Conservation (phyloP, 2,329 filamentous ascomycete genomes). For the Penicillium sp. region DNA sequence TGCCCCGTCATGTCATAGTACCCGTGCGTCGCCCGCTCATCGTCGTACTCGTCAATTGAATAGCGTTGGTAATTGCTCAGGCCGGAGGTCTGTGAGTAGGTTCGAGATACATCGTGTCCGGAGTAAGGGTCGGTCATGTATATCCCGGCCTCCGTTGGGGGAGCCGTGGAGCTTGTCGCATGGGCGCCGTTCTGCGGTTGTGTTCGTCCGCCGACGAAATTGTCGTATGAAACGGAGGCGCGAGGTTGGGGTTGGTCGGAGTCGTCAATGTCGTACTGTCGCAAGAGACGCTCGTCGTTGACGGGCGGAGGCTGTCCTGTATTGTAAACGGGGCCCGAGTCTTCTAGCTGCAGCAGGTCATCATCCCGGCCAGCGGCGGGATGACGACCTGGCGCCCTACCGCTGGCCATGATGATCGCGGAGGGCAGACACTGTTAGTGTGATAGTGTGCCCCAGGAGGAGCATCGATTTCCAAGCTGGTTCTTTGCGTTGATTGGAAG, state of each 20-base stretch:
- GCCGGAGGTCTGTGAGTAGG: conserved; percentile 77
- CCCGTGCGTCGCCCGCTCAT: conserved; percentile 68
- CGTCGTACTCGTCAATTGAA: conserved; percentile 82
- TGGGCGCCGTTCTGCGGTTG: conserved; percentile 54
- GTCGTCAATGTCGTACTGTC: conserved; percentile 73
- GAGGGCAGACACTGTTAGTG: conserved; percentile 43
- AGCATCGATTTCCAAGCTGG: conserved; percentile 41
- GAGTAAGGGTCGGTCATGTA: conserved; percentile 45
- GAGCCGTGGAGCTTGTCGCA: conserved; percentile 46
- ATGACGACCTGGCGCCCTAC: conserved; percentile 60
- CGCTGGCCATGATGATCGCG: conserved; percentile 51
- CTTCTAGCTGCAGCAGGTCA: conserved; percentile 49
- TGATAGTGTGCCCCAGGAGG: conserved; percentile 39
- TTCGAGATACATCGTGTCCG: conserved; percentile 45
- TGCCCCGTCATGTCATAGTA: conserved; percentile 76
- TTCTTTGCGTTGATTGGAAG: conserved; percentile 6
- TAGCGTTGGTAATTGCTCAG: conserved; percentile 90
- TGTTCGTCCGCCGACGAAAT: conserved; percentile 77
- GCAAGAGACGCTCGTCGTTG: conserved; percentile 79
- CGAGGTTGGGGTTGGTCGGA: conserved; percentile 68
- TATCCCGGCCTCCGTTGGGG: conserved; percentile 37
- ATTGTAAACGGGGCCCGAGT: conserved; percentile 62
- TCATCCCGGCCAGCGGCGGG: conserved; percentile 49
- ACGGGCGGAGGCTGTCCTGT: conserved; percentile 77
- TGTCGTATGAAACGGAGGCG: conserved; percentile 91